Base-by-base conservation (phyloP, 2,329 filamentous ascomycete species). In the Cytospora mali region DNA sequence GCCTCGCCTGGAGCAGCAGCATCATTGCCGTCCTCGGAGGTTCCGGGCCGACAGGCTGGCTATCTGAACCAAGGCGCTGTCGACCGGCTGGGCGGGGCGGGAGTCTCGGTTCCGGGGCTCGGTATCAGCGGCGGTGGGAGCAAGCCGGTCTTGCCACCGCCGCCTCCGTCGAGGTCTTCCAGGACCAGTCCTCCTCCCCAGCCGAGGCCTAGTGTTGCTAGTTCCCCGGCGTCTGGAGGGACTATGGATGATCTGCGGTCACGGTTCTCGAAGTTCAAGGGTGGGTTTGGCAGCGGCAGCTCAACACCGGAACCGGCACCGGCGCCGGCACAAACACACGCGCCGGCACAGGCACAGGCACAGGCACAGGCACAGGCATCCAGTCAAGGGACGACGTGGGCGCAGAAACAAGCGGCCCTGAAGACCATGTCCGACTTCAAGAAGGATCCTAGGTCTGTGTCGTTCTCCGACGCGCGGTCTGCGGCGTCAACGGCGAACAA, bases 71-170 rank as follows among this genome's bases (percentile, higher is more conserved):
- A 81, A 69, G 84, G 81, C 6, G 88, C 92, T 6, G 73, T 89
- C 61, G 81, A 78, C 62, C 83, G 91, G 49, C 80, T 97, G 10
- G 85, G 88, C 13, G 83, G 86, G 42, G 88, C 91, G 1, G 93
- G 93, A 1, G 81, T 97, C 6, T 90, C 88, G 0, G 91, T 97
- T 0, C 89, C 92, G 0, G 89, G 84, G 0, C 79, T 97, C 4
- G 90, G 90, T 6, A 96, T 96, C 65, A 88, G 86, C 2, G 25
- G 53, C 21, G 49, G 58, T 11, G 51, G 49, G 2, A 52, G 35
- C 4, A 73, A 55, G 31, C 67, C 71, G 28, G 64, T 72, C 46
- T 66, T 55, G 53, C 69, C 66, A 35, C 66, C 67, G 50, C 68
- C 61, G 39, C 66, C 64, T 23, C 67, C 58, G 18, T 60, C 58